Conservation (phyloP, 352 stramenopile genomes). For the Phytophthora citricola region DNA sequence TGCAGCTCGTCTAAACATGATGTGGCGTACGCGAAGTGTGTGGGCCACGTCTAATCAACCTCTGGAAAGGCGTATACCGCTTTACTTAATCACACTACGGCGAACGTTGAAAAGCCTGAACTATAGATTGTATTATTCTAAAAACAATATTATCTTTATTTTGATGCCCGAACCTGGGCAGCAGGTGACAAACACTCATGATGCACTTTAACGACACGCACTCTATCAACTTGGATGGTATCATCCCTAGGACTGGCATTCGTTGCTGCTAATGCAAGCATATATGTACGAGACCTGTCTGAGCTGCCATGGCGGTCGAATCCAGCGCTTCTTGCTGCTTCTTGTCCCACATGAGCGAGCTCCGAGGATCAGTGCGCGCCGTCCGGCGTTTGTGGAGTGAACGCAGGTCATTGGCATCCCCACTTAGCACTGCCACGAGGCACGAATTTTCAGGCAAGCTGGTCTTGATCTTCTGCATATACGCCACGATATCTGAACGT, state of each 20-base stretch:
- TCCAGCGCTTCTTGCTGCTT: conserved; percentile 69
- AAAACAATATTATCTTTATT: too few species aligned
- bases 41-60: conserved; percentile 36
- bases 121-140: neutral
- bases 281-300: conserved; percentile 74
- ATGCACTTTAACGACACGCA: conserved; percentile 10
- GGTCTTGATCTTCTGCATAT: conserved; percentile 46
- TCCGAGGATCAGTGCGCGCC: conserved; percentile 74
- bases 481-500: conserved; percentile 48
- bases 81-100: neutral
- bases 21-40: conserved; percentile 25
- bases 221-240: neutral
- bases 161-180: too few species aligned
- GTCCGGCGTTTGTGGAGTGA: conserved; percentile 82
- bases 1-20: conserved; percentile 32
- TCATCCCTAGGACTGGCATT: too few species aligned
- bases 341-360: conserved; percentile 84
- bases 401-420: conserved; percentile 62
- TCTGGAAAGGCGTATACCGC: neutral
- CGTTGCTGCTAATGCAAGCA: conserved; percentile 47
- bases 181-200: neutral
- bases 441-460: conserved; percentile 61
- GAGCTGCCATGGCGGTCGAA: conserved; percentile 45
- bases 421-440: conserved; percentile 62
- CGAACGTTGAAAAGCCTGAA: neutral